phyloP scores from a whole-genome alignment of 768 basidiomycete species.

The Scleroderma citrinum region DNA sequence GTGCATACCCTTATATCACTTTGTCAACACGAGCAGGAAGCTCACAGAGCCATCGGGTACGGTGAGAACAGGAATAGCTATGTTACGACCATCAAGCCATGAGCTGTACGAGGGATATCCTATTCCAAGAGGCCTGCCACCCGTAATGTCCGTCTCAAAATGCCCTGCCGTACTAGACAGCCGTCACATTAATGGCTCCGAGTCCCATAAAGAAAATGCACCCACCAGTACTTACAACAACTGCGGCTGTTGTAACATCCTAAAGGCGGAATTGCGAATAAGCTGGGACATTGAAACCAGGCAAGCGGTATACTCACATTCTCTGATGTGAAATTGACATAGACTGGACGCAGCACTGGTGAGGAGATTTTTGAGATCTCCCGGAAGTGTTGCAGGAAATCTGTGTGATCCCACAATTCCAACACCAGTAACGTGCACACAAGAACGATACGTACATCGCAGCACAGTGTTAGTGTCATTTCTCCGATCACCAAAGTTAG shows the following conservation, averaged over 20 bases:
- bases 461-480: conserved; percentile 67
- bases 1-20: too few relatives aligned
- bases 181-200: not conserved
- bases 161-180: conserved; percentile 58
- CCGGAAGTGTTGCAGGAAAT: conserved; percentile 76
- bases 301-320: too few relatives aligned
- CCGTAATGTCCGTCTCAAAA: conserved; percentile 62
- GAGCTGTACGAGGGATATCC: too few relatives aligned
- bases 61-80: too few relatives aligned
- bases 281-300: too few relatives aligned
- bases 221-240: conserved; percentile 63
- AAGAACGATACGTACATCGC: conserved; percentile 45
- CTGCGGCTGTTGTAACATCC: conserved; percentile 72
- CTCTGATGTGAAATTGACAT: conserved; percentile 72
- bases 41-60: too few relatives aligned
- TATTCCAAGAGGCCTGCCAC: too few relatives aligned
- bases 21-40: too few relatives aligned
- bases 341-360: conserved; percentile 60
- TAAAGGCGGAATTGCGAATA: conserved; percentile 24
- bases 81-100: too few relatives aligned
- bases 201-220: conserved; percentile 4
- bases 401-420: conserved; percentile 31
- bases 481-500: conserved; percentile 66
- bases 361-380: conserved; percentile 62
- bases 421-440: not conserved